Conservation (phyloP, 2,329 filamentous ascomycete species). For the Botrytis byssoidea region DNA sequence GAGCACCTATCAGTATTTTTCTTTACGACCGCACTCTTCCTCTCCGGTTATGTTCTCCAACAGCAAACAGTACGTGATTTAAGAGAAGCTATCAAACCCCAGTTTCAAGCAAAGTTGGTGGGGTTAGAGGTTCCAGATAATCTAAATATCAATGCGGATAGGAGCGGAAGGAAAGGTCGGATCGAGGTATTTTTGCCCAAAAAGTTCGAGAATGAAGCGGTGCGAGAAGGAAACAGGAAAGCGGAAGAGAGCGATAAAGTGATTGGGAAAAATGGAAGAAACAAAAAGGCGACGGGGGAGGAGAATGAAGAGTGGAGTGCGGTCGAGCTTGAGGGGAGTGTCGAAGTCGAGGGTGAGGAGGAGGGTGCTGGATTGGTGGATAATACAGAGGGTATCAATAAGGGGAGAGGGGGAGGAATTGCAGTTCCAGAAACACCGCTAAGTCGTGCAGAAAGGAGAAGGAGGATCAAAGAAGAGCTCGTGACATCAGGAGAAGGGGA, state of each 20-base stretch:
- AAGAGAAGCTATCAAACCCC: conserved; percentile 62
- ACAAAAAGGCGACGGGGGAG: neutral
- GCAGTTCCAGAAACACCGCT: conserved; percentile 24
- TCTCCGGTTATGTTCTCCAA: conserved; percentile 84
- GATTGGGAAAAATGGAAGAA: neutral
- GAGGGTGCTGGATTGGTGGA: conserved; percentile 45
- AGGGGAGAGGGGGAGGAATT: conserved; percentile 34
- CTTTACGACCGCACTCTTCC: conserved; percentile 79
- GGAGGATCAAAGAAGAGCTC: conserved; percentile 59
- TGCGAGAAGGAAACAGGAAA: neutral
- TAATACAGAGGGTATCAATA: conserved; percentile 50
- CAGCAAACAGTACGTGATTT: conserved; percentile 80
- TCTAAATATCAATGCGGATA: neutral
- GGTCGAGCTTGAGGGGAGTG: neutral
- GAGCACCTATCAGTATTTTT: conserved; percentile 57
- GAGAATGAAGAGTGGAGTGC: neutral
- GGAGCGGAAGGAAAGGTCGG: conserved; percentile 20
- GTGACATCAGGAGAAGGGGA: conserved; percentile 43
- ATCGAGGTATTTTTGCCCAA: conserved; percentile 27
- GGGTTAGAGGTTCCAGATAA: conserved; percentile 12
- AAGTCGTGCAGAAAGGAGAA: conserved; percentile 45
- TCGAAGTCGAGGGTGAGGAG: neutral
- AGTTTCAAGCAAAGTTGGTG: conserved; percentile 28
- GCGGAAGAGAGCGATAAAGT: neutral
- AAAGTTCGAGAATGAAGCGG: conserved; percentile 18